These are phyloP conservation scores for Lepidium campestre DNA, from an alignment of 441 rosid genomes.

Conservation along the genomic window DNA sequence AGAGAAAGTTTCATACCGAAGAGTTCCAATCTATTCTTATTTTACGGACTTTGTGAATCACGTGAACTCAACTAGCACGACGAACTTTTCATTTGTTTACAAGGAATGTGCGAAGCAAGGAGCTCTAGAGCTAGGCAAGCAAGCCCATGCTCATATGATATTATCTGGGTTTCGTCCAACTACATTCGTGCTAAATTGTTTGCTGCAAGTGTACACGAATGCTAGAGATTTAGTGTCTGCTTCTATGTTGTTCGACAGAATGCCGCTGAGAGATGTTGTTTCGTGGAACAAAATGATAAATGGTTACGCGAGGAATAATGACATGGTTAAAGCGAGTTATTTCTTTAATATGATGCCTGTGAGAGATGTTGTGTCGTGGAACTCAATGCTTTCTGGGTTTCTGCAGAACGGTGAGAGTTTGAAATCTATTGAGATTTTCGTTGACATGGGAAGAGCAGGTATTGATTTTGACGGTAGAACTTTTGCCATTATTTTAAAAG, in stretches of 20 bases:
- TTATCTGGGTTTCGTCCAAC: constrained; percentile 65
- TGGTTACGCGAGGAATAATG: constrained; percentile 44
- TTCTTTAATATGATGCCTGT: constrained; percentile 49
- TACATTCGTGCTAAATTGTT: constrained; percentile 56
- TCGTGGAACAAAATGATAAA: constrained; percentile 68
- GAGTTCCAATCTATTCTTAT: constrained; percentile 10
- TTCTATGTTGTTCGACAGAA: constrained; percentile 53
- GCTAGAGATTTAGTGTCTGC: constrained; percentile 44
- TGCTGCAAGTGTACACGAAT: constrained; percentile 50
- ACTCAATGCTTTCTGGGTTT: constrained; percentile 78
- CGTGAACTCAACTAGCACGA: constrained; percentile 22
- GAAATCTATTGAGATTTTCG: constrained; percentile 42
- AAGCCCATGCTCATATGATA: constrained; percentile 72
- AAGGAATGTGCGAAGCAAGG: constrained; percentile 52
- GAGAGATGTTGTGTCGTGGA: constrained; percentile 84
- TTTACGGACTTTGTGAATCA: constrained; percentile 34
- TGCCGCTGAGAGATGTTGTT: constrained; percentile 56
- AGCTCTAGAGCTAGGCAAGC: constrained; percentile 47
- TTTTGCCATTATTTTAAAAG: constrained; percentile 58
- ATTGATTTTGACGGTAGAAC: constrained; percentile 44
- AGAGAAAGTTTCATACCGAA: background rate
- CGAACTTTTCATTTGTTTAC: constrained; percentile 56
- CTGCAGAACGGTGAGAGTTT: constrained; percentile 42
- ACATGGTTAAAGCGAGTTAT: constrained; percentile 43
- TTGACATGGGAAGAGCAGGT: constrained; percentile 50